Evolutionary conservation across 306 rosid species (phyloP).

Genomic region (Argentina anserina): DNA sequence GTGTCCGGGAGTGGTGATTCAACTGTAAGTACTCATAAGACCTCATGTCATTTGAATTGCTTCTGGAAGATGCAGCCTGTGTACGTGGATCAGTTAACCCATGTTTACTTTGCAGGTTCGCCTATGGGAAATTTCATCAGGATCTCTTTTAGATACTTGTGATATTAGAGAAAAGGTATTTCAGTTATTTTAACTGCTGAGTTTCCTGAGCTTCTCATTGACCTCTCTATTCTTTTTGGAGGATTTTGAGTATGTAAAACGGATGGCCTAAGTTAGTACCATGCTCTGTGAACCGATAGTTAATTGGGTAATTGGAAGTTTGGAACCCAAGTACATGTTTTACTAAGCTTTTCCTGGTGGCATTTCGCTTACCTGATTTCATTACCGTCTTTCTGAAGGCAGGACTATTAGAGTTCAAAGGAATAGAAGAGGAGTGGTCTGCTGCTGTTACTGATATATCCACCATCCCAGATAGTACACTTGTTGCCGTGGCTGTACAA

Average conservation of each 20-base stretch:
- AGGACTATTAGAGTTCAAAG: conserved; percentile 65
- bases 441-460: conserved; percentile 66
- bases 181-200: conserved; percentile 13
- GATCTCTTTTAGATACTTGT: conserved; percentile 72
- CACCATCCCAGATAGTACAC: conserved; percentile 50
- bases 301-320: neutral
- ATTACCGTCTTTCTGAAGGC: conserved; percentile 55
- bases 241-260: neutral
- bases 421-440: conserved; percentile 45
- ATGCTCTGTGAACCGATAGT: neutral
- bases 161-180: conserved; percentile 69
- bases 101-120: conserved; percentile 58
- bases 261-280: neutral
- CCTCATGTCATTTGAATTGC: conserved; percentile 14
- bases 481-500: conserved; percentile 83
- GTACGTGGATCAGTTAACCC: conserved; percentile 7
- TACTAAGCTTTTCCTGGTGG: conserved; percentile 1
- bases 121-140: conserved; percentile 71
- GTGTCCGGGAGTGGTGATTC: conserved; percentile 94
- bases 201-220: conserved; percentile 7
- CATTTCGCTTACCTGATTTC: conserved; percentile 31
- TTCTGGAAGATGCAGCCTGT: conserved; percentile 21
- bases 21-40: conserved; percentile 49
- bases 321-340: neutral
- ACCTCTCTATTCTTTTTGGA: conserved; percentile 8